Evolutionary conservation across 2,329 filamentous ascomycete genomes (phyloP), one percentile per base, ranked within the genome.

Genomic region (Microdochium paspali): DNA sequence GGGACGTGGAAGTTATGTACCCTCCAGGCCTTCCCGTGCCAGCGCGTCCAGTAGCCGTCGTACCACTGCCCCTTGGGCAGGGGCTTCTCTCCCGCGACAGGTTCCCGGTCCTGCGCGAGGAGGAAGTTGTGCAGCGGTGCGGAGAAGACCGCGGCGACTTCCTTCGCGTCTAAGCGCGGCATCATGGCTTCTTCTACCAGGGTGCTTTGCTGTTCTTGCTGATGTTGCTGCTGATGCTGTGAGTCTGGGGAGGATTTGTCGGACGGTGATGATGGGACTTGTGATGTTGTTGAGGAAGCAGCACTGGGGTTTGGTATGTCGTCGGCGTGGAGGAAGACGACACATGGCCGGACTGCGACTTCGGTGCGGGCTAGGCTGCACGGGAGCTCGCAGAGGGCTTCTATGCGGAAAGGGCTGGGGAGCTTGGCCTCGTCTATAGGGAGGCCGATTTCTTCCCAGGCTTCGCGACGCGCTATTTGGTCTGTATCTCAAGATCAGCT

Each of bases 1-100:
- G 88, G 90, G 24, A 96, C 90, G 68, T 87, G 86, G 68, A 96
- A 97, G 66, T 91, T 90, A 66, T 96, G 91, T 74, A 95, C 76
- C 56, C 76, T 69, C 91, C 90, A 97, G n/a, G 77, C 76, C 46
- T 73, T 71, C 53, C 85, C 79, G 63, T 93, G 82, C 82, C 84
- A 95, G 53, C 81, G 72, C 46, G 82, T 79, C 91, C 91, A 96
- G 25, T 68, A 70, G 9, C 91, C 91, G 49, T 84, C 76, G 70
- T 97, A 96, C 90, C 90, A 97, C 48, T 80, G 74, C 0, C 80
- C 80, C 30, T 64, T 70, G 47, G 65, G 77, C 52, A 66, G 66
- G 54, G 44, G 62, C 45, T 51, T 61, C 46, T 52, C 56, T 58
- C 48, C 62, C 51, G 49, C 53, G 10, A 60, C 58, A 2, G 63